These are phyloP conservation scores for Mariannaea sp. DNA, from an alignment of 2,329 filamentous ascomycete genomes.

Conservation along the genomic window DNA sequence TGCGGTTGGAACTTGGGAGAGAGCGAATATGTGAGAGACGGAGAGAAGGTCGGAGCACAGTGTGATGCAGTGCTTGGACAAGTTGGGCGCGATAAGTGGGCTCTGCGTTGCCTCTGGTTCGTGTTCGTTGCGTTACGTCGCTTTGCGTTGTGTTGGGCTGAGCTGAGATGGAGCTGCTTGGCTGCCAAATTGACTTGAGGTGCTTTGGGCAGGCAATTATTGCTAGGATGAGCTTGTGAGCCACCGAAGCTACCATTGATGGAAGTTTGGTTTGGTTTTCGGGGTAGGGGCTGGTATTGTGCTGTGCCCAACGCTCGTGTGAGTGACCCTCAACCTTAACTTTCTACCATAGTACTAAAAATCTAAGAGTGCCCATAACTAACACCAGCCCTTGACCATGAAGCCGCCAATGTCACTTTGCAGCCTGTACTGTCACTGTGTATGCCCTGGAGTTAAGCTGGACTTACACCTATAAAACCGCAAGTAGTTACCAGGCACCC, in stretches of 20 bases:
- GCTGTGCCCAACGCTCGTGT: slow-evolving; percentile 4
- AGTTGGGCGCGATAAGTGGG: slow-evolving; percentile 15
- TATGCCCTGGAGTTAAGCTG: not conserved
- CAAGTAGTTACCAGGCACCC: not conserved
- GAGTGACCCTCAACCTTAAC: not conserved
- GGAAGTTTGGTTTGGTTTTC: not conserved
- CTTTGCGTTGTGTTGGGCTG: slow-evolving; percentile 13
- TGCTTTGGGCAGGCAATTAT: not conserved
- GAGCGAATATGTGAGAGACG: slow-evolving; percentile 2
- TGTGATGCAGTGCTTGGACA: slow-evolving; percentile 12
- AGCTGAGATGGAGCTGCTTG: slow-evolving; percentile 13
- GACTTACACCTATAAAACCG: not conserved
- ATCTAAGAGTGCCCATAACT: not conserved
- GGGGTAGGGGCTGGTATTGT: not conserved
- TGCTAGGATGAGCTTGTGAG: slow-evolving; percentile 15
- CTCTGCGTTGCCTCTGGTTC: slow-evolving; percentile 9
- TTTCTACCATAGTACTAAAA: too few species aligned
- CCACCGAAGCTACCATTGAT: not conserved
- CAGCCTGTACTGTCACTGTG: too few species aligned
- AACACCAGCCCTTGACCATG: not conserved
- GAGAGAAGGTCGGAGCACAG: slow-evolving; percentile 5
- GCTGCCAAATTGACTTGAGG: slow-evolving; percentile 1
- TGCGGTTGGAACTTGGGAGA: slow-evolving; percentile 12
- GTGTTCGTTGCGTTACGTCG: slow-evolving; percentile 5
- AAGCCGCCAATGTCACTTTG: not conserved